Percentiles rank a stretch among this genome's conserved stretches.
Conservation (phyloP, 768 basidiomycete species). For the Phlebiopsis flavidoalba region DNA sequence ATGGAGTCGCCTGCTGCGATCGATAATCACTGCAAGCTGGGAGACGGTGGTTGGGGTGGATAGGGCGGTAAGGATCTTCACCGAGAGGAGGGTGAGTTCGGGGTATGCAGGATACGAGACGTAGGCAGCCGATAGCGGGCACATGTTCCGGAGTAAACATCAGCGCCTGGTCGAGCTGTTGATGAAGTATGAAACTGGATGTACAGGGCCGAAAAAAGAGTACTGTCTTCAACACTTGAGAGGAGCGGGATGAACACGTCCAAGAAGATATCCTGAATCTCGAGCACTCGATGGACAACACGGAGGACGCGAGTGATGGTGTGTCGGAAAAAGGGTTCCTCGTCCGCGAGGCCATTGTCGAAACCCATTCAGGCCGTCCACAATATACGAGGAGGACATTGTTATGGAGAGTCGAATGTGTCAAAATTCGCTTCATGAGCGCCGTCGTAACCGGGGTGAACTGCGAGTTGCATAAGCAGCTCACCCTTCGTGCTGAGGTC, state of each 20-base stretch:
- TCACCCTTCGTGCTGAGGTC: constrained; percentile 48
- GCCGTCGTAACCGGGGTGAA: constrained; percentile 87
- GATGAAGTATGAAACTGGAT: constrained; percentile 65
- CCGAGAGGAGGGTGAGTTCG: constrained; percentile 69
- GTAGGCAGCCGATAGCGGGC: constrained; percentile 78
- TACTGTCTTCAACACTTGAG: constrained; percentile 53
- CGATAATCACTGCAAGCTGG: constrained; percentile 72
- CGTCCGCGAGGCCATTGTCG: constrained; percentile 61
- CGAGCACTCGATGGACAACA: constrained; percentile 75
- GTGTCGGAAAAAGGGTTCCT: constrained; percentile 65
- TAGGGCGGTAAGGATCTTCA: constrained; percentile 70
- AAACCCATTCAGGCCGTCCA: constrained; percentile 77
- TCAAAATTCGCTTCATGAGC: constrained; percentile 77
- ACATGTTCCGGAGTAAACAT: constrained; percentile 67
- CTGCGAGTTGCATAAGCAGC: constrained; percentile 46
- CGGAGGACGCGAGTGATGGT: constrained; percentile 79
- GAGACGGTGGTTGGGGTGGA: constrained; percentile 64
- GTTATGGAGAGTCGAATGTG: constrained; percentile 64
- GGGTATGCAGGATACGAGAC: constrained; percentile 66
- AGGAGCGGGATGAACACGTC: constrained; percentile 82
- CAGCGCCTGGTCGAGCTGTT: constrained; percentile 71
- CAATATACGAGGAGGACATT: constrained; percentile 74
- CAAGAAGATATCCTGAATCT: constrained; percentile 84
- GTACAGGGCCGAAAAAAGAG: constrained; percentile 49
- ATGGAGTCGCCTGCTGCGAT: constrained; percentile 79